A percentile compares a stretch with the other conserved stretches of the same genome.
These are phyloP conservation scores for Bassia scoparia DNA, from an alignment of 148 eudicot genomes.

Conservation along the genomic window DNA sequence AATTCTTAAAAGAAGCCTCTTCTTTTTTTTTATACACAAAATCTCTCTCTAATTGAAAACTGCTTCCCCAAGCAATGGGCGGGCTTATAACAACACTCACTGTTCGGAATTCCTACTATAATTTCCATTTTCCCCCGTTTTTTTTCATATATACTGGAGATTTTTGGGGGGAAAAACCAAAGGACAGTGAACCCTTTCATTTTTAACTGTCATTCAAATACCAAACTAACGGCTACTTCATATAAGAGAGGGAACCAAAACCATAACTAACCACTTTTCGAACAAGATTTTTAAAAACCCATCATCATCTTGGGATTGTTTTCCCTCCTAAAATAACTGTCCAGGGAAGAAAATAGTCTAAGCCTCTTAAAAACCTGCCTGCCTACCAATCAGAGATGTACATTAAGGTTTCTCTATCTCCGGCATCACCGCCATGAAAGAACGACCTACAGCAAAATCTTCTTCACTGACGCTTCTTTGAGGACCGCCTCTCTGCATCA, in stretches of 20 bases:
- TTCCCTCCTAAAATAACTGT: slow-evolving; percentile 34
- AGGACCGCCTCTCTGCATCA: slow-evolving; percentile 31
- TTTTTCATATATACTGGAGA: slow-evolving; percentile 7
- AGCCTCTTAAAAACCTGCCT: slow-evolving; percentile 5
- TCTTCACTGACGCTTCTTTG: slow-evolving; percentile 51
- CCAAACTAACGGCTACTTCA: slow-evolving; percentile 39
- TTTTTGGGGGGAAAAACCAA: slow-evolving; percentile 21
- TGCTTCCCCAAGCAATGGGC: slow-evolving; percentile 20
- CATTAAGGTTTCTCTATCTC: background rate
- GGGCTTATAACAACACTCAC: slow-evolving; percentile 16
- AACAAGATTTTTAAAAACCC: slow-evolving; percentile 31
- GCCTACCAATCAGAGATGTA: slow-evolving; percentile 23
- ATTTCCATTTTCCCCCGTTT: slow-evolving; percentile 24
- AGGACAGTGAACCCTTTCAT: slow-evolving; percentile 19
- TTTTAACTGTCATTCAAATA: slow-evolving; percentile 50
- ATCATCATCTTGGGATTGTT: slow-evolving; percentile 16
- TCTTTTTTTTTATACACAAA: slow-evolving; percentile 24
- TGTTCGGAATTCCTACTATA: slow-evolving; percentile 6
- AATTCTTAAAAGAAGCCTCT: slow-evolving; percentile 11
- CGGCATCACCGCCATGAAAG: slow-evolving; percentile 14
- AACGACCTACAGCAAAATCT: background rate
- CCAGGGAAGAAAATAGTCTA: slow-evolving; percentile 19
- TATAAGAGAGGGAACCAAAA: slow-evolving; percentile 32
- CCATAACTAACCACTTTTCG: slow-evolving; percentile 37
- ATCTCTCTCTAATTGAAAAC: slow-evolving; percentile 25